Percentiles rank a stretch among this genome's conserved stretches.
Evolutionary conservation across 495 filamentous ascomycete species (phyloP).

Genomic region (Trichoderma reesei): DNA sequence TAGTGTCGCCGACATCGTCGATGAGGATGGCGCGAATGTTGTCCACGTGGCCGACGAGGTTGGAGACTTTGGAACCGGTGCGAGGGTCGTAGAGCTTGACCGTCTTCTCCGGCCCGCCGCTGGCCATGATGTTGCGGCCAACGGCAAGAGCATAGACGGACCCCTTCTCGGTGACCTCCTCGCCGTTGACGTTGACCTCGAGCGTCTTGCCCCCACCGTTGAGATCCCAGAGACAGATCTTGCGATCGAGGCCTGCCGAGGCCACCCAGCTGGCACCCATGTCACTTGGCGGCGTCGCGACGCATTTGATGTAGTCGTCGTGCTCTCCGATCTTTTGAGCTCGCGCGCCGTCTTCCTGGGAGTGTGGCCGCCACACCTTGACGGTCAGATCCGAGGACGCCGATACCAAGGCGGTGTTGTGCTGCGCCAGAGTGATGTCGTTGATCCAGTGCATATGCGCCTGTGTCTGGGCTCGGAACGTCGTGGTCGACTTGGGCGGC

Average conservation of each 20-base stretch:
- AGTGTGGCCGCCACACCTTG: constrained; percentile 86
- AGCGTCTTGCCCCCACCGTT: constrained; percentile 75
- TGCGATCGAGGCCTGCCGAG: constrained; percentile 89
- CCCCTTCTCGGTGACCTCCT: constrained; percentile 78
- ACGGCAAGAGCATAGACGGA: constrained; percentile 86
- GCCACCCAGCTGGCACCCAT: constrained; percentile 75
- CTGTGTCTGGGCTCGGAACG: constrained; percentile 84
- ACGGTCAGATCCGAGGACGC: constrained; percentile 94
- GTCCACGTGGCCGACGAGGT: constrained; percentile 97
- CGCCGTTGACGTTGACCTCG: constrained; percentile 70
- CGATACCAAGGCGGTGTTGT: constrained; percentile 77
- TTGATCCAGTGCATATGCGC: constrained; percentile 99
- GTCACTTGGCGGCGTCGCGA: constrained; percentile 61
- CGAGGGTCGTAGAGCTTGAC: constrained; percentile 89
- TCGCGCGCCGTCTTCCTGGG: constrained; percentile 47
- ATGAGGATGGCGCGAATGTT: constrained; percentile 86
- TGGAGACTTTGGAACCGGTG: constrained; percentile 83
- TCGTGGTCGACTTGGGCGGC: constrained; percentile 39
- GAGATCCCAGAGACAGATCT: constrained; percentile 87
- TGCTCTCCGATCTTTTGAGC: constrained; percentile 86
- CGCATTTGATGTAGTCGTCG: constrained; percentile 89
- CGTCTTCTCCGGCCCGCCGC: constrained; percentile 87
- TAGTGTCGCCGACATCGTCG: constrained; percentile 75
- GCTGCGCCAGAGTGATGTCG: constrained; percentile 78
- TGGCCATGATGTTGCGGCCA: constrained; percentile 66